Conservation (phyloP, 108 stramenopile species). For the Cylindrotheca fusiformis region DNA sequence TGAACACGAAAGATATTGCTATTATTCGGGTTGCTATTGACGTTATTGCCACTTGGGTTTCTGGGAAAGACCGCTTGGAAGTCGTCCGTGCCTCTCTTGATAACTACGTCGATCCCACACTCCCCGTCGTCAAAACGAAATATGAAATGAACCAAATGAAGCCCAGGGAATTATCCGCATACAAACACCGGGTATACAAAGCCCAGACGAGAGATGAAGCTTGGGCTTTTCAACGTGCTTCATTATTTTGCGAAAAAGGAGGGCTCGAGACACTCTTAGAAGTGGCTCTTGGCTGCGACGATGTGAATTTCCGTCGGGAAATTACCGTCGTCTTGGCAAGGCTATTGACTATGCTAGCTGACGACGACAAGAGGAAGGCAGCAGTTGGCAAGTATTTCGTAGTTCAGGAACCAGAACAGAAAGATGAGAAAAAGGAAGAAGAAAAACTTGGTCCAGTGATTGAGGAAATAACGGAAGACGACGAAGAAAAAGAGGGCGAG, state of each 20-base stretch:
- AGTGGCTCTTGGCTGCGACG: conserved; percentile 36
- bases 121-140: conserved; percentile 31
- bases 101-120: conserved; percentile 21
- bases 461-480: conserved; percentile 65
- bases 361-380: conserved; percentile 53
- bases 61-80: conserved; percentile 52
- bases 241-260: conserved; percentile 47
- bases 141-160: conserved; percentile 59
- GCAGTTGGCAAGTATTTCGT: conserved; percentile 43
- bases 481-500: conserved; percentile 49
- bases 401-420: conserved; percentile 21
- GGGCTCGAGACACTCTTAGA: conserved; percentile 59
- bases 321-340: conserved; percentile 54
- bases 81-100: conserved; percentile 55
- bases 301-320: conserved; percentile 57
- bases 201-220: conserved; percentile 37
- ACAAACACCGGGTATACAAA: conserved; percentile 58
- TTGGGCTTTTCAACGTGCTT: conserved; percentile 53
- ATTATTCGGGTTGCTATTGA: conserved; percentile 71
- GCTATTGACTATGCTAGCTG: conserved; percentile 31
- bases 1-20: conserved; percentile 21
- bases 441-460: conserved; percentile 40
- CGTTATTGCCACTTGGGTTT: conserved; percentile 71
- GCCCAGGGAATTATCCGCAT: conserved; percentile 62
- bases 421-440: conserved; percentile 23